Evolutionary conservation across 2,329 filamentous ascomycete genomes (phyloP).

Genomic region (Raffaelea albimanens): DNA sequence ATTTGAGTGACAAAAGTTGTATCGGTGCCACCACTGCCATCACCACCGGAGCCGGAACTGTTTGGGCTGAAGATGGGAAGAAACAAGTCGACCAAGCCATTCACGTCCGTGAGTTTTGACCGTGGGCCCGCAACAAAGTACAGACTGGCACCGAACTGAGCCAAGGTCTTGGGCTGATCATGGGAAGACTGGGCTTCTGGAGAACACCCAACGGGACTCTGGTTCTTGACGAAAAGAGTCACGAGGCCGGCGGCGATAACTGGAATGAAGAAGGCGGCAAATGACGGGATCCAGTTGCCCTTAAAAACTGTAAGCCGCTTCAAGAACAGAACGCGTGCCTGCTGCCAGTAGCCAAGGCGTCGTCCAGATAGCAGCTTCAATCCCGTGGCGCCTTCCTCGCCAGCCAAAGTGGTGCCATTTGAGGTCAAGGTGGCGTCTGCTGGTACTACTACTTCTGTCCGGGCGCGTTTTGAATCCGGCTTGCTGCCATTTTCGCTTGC

Average conservation of each 20-base stretch:
- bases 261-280: slow-evolving; percentile 66
- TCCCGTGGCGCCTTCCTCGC: slow-evolving; percentile 17
- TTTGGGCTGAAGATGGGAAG: slow-evolving; percentile 25
- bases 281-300: slow-evolving; percentile 67
- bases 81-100: slow-evolving; percentile 24
- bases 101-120: slow-evolving; percentile 25
- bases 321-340: slow-evolving; percentile 64
- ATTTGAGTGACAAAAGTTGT: slow-evolving; percentile 2
- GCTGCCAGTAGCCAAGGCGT: slow-evolving; percentile 58
- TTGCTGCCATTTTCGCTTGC: neutral
- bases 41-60: slow-evolving; percentile 1
- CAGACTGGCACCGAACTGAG: slow-evolving; percentile 24
- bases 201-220: slow-evolving; percentile 41
- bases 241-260: slow-evolving; percentile 72
- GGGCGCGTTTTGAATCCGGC: neutral
- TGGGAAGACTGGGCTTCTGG: slow-evolving; percentile 38
- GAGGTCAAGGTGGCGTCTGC: too few relatives aligned
- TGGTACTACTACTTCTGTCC: neutral
- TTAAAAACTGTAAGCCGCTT: slow-evolving; percentile 73
- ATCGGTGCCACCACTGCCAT: slow-evolving; percentile 5
- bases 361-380: slow-evolving; percentile 58
- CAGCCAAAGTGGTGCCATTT: neutral
- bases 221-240: slow-evolving; percentile 60
- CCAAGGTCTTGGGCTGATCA: slow-evolving; percentile 26
- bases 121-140: slow-evolving; percentile 35